Evolutionary conservation across 2,329 filamentous ascomycete species (phyloP).

Genomic region (Chrysoporthe austroafricana): DNA sequence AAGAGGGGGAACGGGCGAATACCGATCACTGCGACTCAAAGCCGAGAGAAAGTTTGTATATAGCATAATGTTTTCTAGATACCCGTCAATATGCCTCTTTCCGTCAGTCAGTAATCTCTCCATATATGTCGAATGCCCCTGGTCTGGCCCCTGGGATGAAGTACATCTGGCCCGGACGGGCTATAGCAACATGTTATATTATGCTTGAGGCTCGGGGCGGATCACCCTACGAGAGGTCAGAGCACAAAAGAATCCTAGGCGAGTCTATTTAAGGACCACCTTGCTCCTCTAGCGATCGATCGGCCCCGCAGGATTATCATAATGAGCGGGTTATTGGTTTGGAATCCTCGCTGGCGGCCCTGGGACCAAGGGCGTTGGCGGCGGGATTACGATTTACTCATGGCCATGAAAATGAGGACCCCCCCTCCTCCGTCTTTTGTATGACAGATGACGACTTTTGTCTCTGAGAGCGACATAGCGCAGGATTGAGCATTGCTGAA

Average conservation of each 20-base stretch:
- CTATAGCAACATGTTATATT: neutral
- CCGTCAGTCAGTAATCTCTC: neutral
- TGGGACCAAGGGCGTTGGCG: too few relatives aligned
- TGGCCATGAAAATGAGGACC: too few relatives aligned
- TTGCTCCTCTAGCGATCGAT: too few relatives aligned
- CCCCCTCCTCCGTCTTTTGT: too few relatives aligned
- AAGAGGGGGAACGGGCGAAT: neutral
- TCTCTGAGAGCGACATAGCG: too few relatives aligned
- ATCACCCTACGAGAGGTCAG: neutral
- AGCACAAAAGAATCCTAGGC: neutral
- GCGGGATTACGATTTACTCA: too few relatives aligned
- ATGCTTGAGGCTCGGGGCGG: neutral
- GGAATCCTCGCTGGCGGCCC: too few relatives aligned
- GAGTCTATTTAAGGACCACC: neutral
- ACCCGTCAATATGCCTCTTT: conserved; percentile 23
- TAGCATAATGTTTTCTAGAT: conserved; percentile 29
- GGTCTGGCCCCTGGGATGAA: neutral
- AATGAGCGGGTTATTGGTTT: too few relatives aligned
- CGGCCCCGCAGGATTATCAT: too few relatives aligned
- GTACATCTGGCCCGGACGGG: neutral
- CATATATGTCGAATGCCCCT: neutral
- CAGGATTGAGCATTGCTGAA: too few relatives aligned
- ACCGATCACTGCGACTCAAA: conserved; percentile 10
- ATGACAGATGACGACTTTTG: too few relatives aligned
- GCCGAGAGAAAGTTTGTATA: conserved; percentile 24